phyloP scores from a whole-genome alignment of 2,329 filamentous ascomycete genomes.

The Pseudogymnoascus sp. region DNA sequence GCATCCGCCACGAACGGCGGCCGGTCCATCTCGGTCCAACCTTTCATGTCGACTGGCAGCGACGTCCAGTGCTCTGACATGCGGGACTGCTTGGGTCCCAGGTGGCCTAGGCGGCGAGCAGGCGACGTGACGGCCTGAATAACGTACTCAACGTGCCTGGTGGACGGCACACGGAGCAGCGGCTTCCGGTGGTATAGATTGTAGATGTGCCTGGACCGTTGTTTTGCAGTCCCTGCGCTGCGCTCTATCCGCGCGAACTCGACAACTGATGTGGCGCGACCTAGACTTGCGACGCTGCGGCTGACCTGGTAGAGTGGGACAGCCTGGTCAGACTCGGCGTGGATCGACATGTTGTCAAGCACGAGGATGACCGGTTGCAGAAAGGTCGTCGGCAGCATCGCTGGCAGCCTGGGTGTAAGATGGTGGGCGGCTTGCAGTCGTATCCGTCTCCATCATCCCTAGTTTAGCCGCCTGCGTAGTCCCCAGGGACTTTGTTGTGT shows the following conservation, averaged over 20 bases:
- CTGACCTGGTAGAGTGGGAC: background rate
- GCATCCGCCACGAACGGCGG: conserved; percentile 12
- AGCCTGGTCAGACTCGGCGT: background rate
- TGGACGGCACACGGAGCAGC: background rate
- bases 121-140: background rate
- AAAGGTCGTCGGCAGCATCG: background rate
- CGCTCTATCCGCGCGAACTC: background rate
- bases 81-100: conserved; percentile 16
- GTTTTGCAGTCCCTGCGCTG: background rate
- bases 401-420: background rate
- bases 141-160: background rate
- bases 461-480: background rate
- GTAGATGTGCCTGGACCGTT: background rate
- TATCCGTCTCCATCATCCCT: background rate
- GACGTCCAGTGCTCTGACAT: conserved; percentile 14
- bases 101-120: conserved; percentile 9
- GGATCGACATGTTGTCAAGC: background rate
- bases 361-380: background rate
- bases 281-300: background rate
- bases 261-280: background rate
- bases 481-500: background rate
- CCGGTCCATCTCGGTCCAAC: conserved; percentile 5
- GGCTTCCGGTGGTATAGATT: background rate
- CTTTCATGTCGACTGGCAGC: conserved; percentile 14
- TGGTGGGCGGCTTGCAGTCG: background rate